A percentile compares a stretch with the other conserved stretches of the same genome.
phyloP scores from a whole-genome alignment of 2,329 filamentous ascomycete genomes.

The Fusarium avenaceum region DNA sequence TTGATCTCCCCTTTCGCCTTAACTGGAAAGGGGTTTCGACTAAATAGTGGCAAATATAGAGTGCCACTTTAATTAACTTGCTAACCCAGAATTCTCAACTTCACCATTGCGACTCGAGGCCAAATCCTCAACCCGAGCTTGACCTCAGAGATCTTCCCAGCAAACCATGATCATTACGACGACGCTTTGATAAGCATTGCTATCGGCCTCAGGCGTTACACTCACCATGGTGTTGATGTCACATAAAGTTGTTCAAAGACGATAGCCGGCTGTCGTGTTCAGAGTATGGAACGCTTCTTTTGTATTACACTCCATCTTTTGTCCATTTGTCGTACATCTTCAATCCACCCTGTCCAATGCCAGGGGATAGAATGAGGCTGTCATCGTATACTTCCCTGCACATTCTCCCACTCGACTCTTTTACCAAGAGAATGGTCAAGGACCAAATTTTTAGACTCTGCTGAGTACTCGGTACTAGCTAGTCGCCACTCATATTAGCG shows the following conservation, averaged over 20 bases:
- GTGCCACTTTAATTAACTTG: constrained; percentile 7
- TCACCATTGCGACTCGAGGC: background rate
- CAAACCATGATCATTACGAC: background rate
- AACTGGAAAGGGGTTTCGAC: background rate
- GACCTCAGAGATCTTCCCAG: background rate
- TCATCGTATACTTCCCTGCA: background rate
- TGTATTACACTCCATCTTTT: too few species aligned
- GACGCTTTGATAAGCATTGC: background rate
- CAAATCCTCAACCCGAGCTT: too few species aligned
- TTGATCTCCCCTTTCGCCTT: background rate
- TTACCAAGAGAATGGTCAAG: background rate
- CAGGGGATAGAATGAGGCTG: background rate
- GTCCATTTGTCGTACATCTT: background rate
- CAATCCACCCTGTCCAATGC: too few species aligned
- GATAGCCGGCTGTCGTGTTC: too few species aligned
- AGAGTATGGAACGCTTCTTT: too few species aligned
- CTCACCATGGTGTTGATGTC: too few species aligned
- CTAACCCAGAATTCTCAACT: background rate
- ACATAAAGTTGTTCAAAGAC: background rate
- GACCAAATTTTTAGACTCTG: background rate
- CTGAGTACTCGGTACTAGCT: background rate
- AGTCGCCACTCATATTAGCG: background rate
- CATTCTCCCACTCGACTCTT: background rate
- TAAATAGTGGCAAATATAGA: constrained; percentile 12
- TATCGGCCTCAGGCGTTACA: too few species aligned